These are phyloP conservation scores for Kondoa malvinella DNA, from an alignment of 768 basidiomycete genomes.

Conservation along the genomic window DNA sequence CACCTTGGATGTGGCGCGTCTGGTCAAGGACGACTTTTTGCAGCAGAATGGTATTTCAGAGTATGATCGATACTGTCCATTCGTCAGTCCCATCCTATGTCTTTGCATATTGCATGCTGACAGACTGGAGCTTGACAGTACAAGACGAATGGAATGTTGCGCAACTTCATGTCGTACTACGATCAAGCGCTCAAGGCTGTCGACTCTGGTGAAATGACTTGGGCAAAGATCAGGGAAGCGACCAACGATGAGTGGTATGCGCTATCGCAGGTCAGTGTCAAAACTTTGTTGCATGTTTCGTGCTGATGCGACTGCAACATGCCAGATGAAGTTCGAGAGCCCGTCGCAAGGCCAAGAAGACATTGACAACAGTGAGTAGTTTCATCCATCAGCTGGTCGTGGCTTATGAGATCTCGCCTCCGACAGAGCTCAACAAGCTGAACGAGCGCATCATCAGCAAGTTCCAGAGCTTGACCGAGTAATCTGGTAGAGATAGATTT, in stretches of 20 bases:
- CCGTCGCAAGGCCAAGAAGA: slow-evolving; percentile 77
- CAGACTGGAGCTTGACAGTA: slow-evolving; percentile 10
- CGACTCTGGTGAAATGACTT: slow-evolving; percentile 63
- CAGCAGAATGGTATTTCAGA: slow-evolving; percentile 99
- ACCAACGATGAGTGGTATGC: slow-evolving; percentile 81
- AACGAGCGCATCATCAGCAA: slow-evolving; percentile 19
- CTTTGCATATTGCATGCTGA: background rate
- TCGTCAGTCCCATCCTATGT: slow-evolving; percentile 58
- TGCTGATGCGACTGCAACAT: background rate
- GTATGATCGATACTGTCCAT: slow-evolving; percentile 91
- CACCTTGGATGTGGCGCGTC: slow-evolving; percentile 85
- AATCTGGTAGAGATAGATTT: slow-evolving; percentile 4
- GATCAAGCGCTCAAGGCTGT: slow-evolving; percentile 77
- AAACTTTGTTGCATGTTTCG: background rate
- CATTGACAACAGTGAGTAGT: slow-evolving; percentile 38
- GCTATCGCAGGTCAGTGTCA: slow-evolving; percentile 85
- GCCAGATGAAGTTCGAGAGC: slow-evolving; percentile 39
- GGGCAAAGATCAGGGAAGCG: slow-evolving; percentile 69
- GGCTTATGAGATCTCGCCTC: background rate
- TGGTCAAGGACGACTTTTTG: slow-evolving; percentile 93
- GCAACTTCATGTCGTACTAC: slow-evolving; percentile 85
- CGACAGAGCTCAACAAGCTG: slow-evolving; percentile 20
- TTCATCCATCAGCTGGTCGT: background rate
- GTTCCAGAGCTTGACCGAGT: slow-evolving; percentile 20
- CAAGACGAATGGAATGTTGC: slow-evolving; percentile 58